Percentiles rank a stretch among this genome's conserved stretches.
phyloP scores from a whole-genome alignment of 768 basidiomycete species.

The Inosperma sp. region DNA sequence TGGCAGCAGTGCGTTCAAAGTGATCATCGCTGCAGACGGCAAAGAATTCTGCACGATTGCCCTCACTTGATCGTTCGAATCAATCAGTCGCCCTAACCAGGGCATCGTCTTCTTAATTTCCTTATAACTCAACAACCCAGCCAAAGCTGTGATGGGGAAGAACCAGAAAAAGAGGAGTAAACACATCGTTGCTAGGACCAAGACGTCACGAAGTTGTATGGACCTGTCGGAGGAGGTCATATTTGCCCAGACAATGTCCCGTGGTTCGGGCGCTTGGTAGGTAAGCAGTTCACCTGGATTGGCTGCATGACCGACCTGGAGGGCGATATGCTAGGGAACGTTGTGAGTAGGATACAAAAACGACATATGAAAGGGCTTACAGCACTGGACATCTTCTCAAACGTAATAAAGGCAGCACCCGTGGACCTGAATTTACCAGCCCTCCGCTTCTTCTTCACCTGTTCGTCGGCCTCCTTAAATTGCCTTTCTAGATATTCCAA shows the following conservation, averaged over 20 bases:
- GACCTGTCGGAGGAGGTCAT: conserved; percentile 62
- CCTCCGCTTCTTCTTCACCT: conserved; percentile 68
- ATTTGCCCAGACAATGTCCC: conserved; percentile 94
- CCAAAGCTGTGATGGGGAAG: conserved; percentile 83
- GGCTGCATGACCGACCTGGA: conserved; percentile 76
- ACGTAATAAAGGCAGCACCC: conserved; percentile 89
- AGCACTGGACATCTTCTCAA: conserved; percentile 91
- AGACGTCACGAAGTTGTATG: conserved; percentile 59
- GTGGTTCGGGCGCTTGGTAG: conserved; percentile 82
- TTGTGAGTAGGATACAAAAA: conserved; percentile 1
- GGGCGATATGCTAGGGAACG: conserved; percentile 68
- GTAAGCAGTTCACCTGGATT: conserved; percentile 64
- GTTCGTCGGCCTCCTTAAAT: conserved; percentile 80
- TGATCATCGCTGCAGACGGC: conserved; percentile 86
- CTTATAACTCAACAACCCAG: conserved; percentile 83
- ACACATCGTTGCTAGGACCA: conserved; percentile 66
- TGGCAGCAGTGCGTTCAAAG: conserved; percentile 83
- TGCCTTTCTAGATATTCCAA: conserved; percentile 79
- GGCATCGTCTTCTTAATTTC: conserved; percentile 91
- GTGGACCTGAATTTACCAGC: conserved; percentile 76
- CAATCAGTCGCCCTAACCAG: conserved; percentile 81
- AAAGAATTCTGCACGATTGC: conserved; percentile 94
- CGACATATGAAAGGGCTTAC: conserved; percentile 41
- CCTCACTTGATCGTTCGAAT: conserved; percentile 70
- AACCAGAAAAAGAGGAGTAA: conserved; percentile 88